phyloP scores from a whole-genome alignment of 768 basidiomycete genomes.

The Hygrophorus russula region DNA sequence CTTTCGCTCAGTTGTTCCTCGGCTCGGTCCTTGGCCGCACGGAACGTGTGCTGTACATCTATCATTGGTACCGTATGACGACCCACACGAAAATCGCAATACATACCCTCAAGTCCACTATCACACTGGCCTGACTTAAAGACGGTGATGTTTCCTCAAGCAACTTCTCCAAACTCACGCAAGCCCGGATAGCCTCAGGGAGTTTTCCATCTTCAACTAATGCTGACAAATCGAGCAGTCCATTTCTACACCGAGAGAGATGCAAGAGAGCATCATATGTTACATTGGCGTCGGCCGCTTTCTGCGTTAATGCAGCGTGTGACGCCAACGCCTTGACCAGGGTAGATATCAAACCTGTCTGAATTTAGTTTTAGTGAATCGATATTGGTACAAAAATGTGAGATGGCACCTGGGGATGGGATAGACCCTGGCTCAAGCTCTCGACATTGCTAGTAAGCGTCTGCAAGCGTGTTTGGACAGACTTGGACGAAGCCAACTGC shows the following conservation, averaged over 20 bases:
- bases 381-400: background rate
- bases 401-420: conserved; percentile 46
- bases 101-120: conserved; percentile 48
- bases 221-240: conserved; percentile 30
- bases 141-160: conserved; percentile 39
- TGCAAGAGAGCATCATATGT: conserved; percentile 41
- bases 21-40: conserved; percentile 41
- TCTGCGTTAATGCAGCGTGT: conserved; percentile 56
- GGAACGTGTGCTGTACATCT: conserved; percentile 38
- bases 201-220: conserved; percentile 49
- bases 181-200: conserved; percentile 46
- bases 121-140: conserved; percentile 39
- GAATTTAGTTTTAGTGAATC: conserved; percentile 8
- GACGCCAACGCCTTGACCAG: conserved; percentile 42
- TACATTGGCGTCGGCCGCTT: conserved; percentile 43
- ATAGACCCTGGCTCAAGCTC: conserved; percentile 35
- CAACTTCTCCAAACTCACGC: conserved; percentile 27
- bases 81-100: conserved; percentile 6
- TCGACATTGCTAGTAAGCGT: conserved; percentile 44
- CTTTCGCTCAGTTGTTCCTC: conserved; percentile 68
- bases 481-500: conserved; percentile 51
- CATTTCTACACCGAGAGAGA: conserved; percentile 39
- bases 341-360: conserved; percentile 62
- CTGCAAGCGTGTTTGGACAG: conserved; percentile 48
- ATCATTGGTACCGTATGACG: background rate